A percentile compares a stretch with the other conserved stretches of the same genome.
Evolutionary conservation across 495 filamentous ascomycete genomes (phyloP).

Genomic region (Penicillium steckii): DNA sequence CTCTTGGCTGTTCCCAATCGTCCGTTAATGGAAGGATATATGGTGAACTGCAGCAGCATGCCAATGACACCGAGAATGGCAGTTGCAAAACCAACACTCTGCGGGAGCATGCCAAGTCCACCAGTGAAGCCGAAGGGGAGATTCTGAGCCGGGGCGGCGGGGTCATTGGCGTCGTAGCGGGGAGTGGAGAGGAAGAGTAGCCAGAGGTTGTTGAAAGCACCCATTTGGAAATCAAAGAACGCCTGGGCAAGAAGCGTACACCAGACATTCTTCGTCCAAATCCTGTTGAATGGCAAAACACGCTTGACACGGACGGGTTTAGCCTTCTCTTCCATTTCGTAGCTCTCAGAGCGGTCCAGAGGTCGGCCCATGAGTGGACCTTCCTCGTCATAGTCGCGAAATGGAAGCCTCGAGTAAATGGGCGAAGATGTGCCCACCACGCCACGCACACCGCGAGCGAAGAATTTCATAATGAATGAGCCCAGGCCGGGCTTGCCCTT

Average conservation of each 20-base stretch:
- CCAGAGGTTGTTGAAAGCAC: conserved; percentile 81
- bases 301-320: conserved; percentile 28
- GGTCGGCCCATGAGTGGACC: conserved; percentile 30
- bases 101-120: conserved; percentile 73
- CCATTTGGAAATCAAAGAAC: conserved; percentile 73
- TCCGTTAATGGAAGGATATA: conserved; percentile 69
- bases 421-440: conserved; percentile 36
- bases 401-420: conserved; percentile 34
- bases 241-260: conserved; percentile 66
- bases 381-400: conserved; percentile 39
- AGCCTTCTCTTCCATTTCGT: conserved; percentile 42
- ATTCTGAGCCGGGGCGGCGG: conserved; percentile 38
- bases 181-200: conserved; percentile 82
- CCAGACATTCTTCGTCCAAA: conserved; percentile 78
- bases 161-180: conserved; percentile 56
- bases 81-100: conserved; percentile 73
- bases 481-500: conserved; percentile 46
- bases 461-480: conserved; percentile 29
- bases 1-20: conserved; percentile 66
- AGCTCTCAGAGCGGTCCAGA: conserved; percentile 32
- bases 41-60: conserved; percentile 71
- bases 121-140: conserved; percentile 76
- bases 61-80: conserved; percentile 76
- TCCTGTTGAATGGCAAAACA: conserved; percentile 64
- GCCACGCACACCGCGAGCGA: conserved; percentile 26